Conservation (phyloP, 306 rosid species). For the Lathyrus aphaca region DNA sequence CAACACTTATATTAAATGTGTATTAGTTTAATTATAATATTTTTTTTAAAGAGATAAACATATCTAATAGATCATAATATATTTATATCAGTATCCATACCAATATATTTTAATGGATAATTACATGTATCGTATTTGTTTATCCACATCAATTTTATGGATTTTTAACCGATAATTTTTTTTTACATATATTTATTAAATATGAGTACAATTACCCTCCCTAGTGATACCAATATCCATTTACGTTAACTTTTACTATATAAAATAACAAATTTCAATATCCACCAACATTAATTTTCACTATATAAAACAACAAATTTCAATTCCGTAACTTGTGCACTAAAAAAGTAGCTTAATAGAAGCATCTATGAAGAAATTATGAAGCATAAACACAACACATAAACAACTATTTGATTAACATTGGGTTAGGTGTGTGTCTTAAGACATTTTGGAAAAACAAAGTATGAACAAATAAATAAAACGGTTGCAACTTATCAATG, state of each 20-base stretch:
- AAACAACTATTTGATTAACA: slow-evolving; percentile 19
- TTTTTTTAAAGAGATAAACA: too few species aligned
- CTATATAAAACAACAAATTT: slow-evolving; percentile 21
- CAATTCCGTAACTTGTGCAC: slow-evolving; percentile 43
- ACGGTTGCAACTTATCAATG: slow-evolving; percentile 8
- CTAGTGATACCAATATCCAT: background rate
- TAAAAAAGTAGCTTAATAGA: slow-evolving; percentile 16
- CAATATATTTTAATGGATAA: too few species aligned
- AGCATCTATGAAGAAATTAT: slow-evolving; percentile 16
- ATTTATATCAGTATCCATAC: too few species aligned
- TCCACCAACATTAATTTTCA: slow-evolving; percentile 25
- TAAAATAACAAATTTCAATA: slow-evolving; percentile 29
- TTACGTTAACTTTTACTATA: slow-evolving; percentile 2
- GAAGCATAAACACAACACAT: slow-evolving; percentile 13
- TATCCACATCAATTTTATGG: too few species aligned
- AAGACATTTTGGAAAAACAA: slow-evolving; percentile 29
- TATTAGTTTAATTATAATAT: too few species aligned
- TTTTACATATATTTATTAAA: too few species aligned
- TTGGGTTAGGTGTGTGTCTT: slow-evolving; percentile 39
- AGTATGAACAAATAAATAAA: background rate
- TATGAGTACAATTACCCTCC: too few species aligned
- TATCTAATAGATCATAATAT: too few species aligned
- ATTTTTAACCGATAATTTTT: too few species aligned
- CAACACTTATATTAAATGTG: too few species aligned
- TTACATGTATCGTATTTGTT: too few species aligned